Percentiles rank a stretch among this genome's conserved stretches.
These are phyloP conservation scores for Mycena citricolor DNA, from an alignment of 1,284 basidiomycete species.

Conservation along the genomic window DNA sequence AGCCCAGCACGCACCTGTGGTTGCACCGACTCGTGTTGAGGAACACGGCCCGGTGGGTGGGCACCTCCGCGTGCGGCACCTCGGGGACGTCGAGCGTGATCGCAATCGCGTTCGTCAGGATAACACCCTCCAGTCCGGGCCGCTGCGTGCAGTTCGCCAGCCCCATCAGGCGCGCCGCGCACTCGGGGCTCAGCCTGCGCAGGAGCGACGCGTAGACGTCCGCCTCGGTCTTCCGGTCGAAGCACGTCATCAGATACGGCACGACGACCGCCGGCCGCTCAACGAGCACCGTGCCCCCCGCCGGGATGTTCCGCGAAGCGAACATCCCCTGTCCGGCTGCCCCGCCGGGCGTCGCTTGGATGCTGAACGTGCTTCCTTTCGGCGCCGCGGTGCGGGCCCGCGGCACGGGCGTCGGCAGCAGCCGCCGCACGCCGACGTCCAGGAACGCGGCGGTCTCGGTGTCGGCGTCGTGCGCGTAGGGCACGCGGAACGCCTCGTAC, in stretches of 20 bases:
- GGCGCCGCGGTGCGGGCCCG: constrained; percentile 8
- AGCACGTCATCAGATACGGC: constrained; percentile 29
- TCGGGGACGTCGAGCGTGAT: constrained; percentile 33
- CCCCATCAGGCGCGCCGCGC: constrained; percentile 24
- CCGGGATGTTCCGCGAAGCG: constrained; percentile 29
- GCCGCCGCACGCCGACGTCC: constrained; percentile 31
- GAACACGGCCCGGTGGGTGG: constrained; percentile 38
- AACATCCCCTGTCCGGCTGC: constrained; percentile 38
- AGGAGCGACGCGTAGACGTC: constrained; percentile 32
- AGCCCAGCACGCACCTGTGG: constrained; percentile 40
- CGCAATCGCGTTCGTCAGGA: constrained; percentile 37
- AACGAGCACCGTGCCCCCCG: constrained; percentile 33
- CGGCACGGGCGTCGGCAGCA: constrained; percentile 26
- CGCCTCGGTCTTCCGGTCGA: constrained; percentile 21
- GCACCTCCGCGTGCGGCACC: constrained; percentile 25
- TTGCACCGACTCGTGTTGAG: constrained; percentile 38
- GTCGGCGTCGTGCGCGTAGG: constrained; percentile 18
- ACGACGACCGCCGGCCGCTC: constrained; percentile 39
- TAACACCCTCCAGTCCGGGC: constrained; percentile 25
- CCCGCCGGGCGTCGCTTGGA: constrained; percentile 25
- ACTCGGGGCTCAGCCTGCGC: constrained; percentile 25
- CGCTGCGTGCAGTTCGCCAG: constrained; percentile 28
- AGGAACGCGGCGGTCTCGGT: constrained; percentile 30
- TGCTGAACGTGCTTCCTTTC: constrained; percentile 15
- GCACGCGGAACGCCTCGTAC: constrained; percentile 28